phyloP scores from a whole-genome alignment of 768 basidiomycete genomes.

The Termitomyces heimii region DNA sequence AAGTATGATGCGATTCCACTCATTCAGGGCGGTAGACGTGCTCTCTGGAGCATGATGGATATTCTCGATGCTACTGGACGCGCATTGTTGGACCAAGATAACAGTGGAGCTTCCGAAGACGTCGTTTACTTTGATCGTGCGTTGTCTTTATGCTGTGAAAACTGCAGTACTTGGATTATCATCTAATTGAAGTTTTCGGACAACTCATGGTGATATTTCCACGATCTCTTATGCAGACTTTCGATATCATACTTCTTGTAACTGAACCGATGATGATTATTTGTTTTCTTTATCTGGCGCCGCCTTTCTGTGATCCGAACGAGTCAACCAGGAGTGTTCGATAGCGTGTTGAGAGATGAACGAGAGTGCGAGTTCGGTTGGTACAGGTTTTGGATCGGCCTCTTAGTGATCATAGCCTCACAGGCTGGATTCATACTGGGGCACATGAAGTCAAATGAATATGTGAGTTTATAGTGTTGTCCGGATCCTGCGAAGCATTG shows the following conservation, averaged over 20 bases:
- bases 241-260: constrained; percentile 56
- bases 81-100: constrained; percentile 43
- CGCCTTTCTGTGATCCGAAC: constrained; percentile 13
- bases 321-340: constrained; percentile 1
- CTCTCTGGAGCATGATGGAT: constrained; percentile 82
- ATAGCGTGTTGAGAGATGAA: not conserved
- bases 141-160: constrained; percentile 15
- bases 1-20: constrained; percentile 62
- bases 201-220: constrained; percentile 48
- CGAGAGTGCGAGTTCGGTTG: constrained; percentile 23
- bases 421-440: constrained; percentile 43
- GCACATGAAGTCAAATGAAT: constrained; percentile 53
- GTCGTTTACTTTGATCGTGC: constrained; percentile 72
- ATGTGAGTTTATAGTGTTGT: constrained; percentile 36
- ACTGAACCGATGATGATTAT: constrained; percentile 53
- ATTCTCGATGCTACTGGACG: constrained; percentile 48
- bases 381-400: constrained; percentile 57
- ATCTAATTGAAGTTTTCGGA: constrained; percentile 53
- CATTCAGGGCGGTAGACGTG: constrained; percentile 38
- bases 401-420: constrained; percentile 37
- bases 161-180: not conserved
- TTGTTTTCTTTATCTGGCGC: constrained; percentile 26
- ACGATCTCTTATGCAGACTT: constrained; percentile 40
- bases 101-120: constrained; percentile 18
- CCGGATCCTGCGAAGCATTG: not conserved